Percentiles rank a stretch among this genome's conserved stretches.
phyloP scores from a whole-genome alignment of 2,329 filamentous ascomycete species.

The Knoxdaviesia proteae region DNA sequence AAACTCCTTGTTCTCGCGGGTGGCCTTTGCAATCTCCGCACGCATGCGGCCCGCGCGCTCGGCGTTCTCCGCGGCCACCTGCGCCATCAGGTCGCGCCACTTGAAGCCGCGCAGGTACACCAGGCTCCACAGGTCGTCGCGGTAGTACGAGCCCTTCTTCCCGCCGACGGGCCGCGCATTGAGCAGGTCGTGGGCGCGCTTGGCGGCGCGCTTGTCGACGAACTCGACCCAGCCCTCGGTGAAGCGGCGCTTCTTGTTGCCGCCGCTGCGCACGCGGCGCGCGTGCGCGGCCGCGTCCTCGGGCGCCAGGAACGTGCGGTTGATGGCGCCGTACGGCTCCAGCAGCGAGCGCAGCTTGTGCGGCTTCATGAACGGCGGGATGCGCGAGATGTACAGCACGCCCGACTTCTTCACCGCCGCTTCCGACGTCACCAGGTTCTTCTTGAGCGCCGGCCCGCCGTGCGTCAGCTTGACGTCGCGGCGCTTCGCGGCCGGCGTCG shows the following conservation, averaged over 20 bases:
- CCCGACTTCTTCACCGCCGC: slow-evolving; percentile 52
- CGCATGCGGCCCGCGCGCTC: slow-evolving; percentile 56
- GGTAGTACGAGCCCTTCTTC: slow-evolving; percentile 66
- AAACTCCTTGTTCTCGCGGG: slow-evolving; percentile 65
- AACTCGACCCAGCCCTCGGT: slow-evolving; percentile 82
- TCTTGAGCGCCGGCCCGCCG: slow-evolving; percentile 27
- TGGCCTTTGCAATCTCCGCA: slow-evolving; percentile 55
- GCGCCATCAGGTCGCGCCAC: slow-evolving; percentile 55
- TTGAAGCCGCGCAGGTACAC: slow-evolving; percentile 70
- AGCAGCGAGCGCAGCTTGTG: slow-evolving; percentile 56
- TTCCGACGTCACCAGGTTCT: slow-evolving; percentile 45
- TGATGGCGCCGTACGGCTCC: slow-evolving; percentile 52
- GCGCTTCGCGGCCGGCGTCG: slow-evolving; percentile 16
- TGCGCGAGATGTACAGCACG: slow-evolving; percentile 63
- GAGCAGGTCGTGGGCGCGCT: slow-evolving; percentile 52
- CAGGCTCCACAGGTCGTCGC: slow-evolving; percentile 73
- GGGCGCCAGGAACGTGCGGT: slow-evolving; percentile 60
- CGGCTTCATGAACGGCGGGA: slow-evolving; percentile 80
- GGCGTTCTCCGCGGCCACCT: slow-evolving; percentile 65
- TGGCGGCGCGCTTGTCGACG: slow-evolving; percentile 52
- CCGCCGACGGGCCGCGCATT: slow-evolving; percentile 64
- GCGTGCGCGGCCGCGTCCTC: slow-evolving; percentile 48
- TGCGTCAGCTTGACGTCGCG: slow-evolving; percentile 1
- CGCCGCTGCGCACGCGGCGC: slow-evolving; percentile 47
- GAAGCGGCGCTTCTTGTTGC: slow-evolving; percentile 68